Evolutionary conservation across 768 basidiomycete genomes (phyloP).

Genomic region (Megacollybia marginata): DNA sequence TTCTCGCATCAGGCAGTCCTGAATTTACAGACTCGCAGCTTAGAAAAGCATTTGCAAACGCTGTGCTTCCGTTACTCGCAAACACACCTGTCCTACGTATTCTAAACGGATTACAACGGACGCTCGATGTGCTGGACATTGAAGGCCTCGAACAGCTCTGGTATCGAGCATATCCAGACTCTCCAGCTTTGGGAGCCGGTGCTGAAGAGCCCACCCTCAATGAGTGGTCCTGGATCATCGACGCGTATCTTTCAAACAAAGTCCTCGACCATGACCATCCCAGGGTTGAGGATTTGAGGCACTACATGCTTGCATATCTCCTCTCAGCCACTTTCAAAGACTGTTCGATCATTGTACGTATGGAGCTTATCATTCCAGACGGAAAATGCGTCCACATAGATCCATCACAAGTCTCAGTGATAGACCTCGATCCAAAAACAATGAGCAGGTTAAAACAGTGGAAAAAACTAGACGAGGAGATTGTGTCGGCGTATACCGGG

Average conservation of each 20-base stretch:
- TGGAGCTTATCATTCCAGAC: constrained; percentile 19
- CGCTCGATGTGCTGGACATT: constrained; percentile 78
- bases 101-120: constrained; percentile 59
- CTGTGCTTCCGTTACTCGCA: constrained; percentile 42
- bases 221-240: constrained; percentile 63
- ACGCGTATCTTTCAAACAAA: constrained; percentile 35
- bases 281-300: constrained; percentile 39
- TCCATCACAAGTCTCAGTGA: constrained; percentile 46
- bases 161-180: constrained; percentile 17
- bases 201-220: constrained; percentile 45
- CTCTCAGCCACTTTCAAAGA: constrained; percentile 96
- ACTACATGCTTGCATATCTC: constrained; percentile 67
- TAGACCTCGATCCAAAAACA: constrained; percentile 84
- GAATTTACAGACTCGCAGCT: constrained; percentile 18
- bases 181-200: constrained; percentile 24
- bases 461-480: constrained; percentile 64
- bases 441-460: constrained; percentile 59
- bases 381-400: constrained; percentile 11
- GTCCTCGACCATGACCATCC: constrained; percentile 30
- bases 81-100: constrained; percentile 43
- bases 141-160: constrained; percentile 62
- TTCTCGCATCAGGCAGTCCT: constrained; percentile 23
- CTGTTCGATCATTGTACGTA: constrained; percentile 54
- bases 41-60: constrained; percentile 42
- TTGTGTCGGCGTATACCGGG: constrained; percentile 39